Percentiles rank a stretch among this genome's conserved stretches.
Evolutionary conservation across 2,329 filamentous ascomycete species (phyloP).

Genomic region (Fusarium buharicum): DNA sequence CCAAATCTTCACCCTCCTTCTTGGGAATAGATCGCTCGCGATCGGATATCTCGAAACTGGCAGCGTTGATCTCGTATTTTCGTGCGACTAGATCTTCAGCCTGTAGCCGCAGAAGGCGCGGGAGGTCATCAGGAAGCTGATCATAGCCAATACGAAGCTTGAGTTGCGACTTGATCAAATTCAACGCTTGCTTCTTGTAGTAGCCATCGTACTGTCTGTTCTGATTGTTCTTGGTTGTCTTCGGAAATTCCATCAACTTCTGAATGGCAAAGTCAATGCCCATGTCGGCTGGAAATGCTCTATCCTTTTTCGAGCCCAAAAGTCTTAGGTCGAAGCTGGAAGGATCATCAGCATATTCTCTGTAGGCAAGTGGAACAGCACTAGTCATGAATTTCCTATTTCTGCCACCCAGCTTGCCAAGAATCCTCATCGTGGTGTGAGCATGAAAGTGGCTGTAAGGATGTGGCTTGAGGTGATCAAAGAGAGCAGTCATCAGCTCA

Average conservation of each 20-base stretch:
- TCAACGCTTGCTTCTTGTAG: conserved; percentile 93
- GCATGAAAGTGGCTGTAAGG: conserved; percentile 98
- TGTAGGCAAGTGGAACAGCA: conserved; percentile 83
- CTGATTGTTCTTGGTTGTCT: conserved; percentile 62
- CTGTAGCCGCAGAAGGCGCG: conserved; percentile 84
- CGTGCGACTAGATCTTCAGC: conserved; percentile 83
- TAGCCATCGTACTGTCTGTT: conserved; percentile 77
- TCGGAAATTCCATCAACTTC: conserved; percentile 84
- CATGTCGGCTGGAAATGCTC: conserved; percentile 85
- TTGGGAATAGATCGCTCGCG: conserved; percentile 86
- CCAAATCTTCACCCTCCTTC: conserved; percentile 83
- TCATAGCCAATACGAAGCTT: conserved; percentile 92
- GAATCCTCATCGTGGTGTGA: conserved; percentile 96
- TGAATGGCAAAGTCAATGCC: conserved; percentile 90
- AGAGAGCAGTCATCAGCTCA: conserved; percentile 96
- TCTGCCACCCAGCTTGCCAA: conserved; percentile 93
- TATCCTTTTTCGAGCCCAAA: conserved; percentile 87
- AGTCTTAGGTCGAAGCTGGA: conserved; percentile 89
- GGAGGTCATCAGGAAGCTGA: conserved; percentile 87
- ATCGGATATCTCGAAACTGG: conserved; percentile 79
- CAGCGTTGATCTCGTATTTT: conserved; percentile 76
- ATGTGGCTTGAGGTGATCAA: conserved; percentile 92
- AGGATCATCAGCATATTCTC: conserved; percentile 86
- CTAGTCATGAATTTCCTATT: conserved; percentile 96
- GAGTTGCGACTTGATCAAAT: conserved; percentile 86